phyloP scores from a whole-genome alignment of 2,329 filamentous ascomycete genomes.

The Bipolaris gigantea region DNA sequence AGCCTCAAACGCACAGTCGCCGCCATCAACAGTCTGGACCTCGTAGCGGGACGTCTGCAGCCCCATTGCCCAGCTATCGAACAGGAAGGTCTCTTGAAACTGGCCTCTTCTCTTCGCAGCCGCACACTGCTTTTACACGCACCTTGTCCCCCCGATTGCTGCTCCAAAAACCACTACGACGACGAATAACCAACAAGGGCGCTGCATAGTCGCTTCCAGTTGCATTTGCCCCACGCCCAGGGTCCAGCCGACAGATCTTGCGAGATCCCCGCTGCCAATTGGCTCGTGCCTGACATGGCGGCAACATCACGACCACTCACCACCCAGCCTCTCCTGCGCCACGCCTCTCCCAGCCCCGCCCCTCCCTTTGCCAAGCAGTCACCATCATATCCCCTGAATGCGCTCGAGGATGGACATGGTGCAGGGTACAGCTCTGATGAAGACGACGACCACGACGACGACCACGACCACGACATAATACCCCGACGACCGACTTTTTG shows the following conservation, averaged over 20 bases:
- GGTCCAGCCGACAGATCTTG: conserved; percentile 3
- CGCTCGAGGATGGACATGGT: conserved; percentile 31
- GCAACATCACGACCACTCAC: conserved; percentile 19
- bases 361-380: conserved; percentile 13
- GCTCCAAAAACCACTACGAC: background rate
- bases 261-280: conserved; percentile 17
- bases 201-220: conserved; percentile 5
- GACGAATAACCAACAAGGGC: background rate
- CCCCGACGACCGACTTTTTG: conserved; percentile 22
- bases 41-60: conserved; percentile 7
- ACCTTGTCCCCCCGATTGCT: background rate
- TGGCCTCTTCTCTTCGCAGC: background rate
- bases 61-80: conserved; percentile 13
- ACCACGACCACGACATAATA: background rate
- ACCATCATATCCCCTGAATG: conserved; percentile 21
- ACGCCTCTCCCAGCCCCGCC: conserved; percentile 23
- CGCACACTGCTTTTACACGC: background rate
- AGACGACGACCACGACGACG: conserved; percentile 10
- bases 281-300: conserved; percentile 32
- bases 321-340: conserved; percentile 25
- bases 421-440: conserved; percentile 21
- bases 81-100: conserved; percentile 19
- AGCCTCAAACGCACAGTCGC: conserved; percentile 1
- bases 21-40: conserved; percentile 17
- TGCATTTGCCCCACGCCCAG: conserved; percentile 6